phyloP scores from a whole-genome alignment of 495 filamentous ascomycete species.

The Penicillium crystallinum region DNA sequence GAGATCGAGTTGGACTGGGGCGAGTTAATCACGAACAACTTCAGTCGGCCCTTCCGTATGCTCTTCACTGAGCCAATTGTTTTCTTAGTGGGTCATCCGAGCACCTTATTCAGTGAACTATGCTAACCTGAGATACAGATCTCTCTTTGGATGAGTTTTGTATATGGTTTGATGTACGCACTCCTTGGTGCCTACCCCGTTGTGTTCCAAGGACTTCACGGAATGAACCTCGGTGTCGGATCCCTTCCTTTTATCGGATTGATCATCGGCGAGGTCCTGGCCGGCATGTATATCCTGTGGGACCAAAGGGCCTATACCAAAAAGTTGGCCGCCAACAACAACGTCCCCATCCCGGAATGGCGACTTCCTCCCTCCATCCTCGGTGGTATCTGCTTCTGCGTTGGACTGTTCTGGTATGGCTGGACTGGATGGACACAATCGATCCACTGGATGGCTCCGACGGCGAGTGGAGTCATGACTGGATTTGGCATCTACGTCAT shows the following conservation, averaged over 20 bases:
- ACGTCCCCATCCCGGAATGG: constrained; percentile 36
- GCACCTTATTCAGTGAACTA: background rate
- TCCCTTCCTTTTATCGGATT: constrained; percentile 37
- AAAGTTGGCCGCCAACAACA: constrained; percentile 28
- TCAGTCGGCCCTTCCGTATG: constrained; percentile 43
- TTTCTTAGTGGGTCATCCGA: constrained; percentile 8
- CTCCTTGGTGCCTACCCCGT: constrained; percentile 38
- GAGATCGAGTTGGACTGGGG: constrained; percentile 41
- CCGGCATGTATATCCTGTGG: constrained; percentile 20
- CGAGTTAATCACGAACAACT: constrained; percentile 37
- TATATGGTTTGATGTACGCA: constrained; percentile 42
- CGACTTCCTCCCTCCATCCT: constrained; percentile 41
- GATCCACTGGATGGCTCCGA: constrained; percentile 39
- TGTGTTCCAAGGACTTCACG: constrained; percentile 34
- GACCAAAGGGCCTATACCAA: constrained; percentile 26
- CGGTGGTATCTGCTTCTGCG: constrained; percentile 44
- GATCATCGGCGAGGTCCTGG: constrained; percentile 37
- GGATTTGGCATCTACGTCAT: constrained; percentile 35
- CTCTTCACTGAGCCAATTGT: constrained; percentile 42
- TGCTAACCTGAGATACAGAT: constrained; percentile 31
- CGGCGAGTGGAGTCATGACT: constrained; percentile 29
- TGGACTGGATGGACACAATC: constrained; percentile 33
- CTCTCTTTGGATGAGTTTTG: constrained; percentile 44
- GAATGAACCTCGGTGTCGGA: constrained; percentile 35
- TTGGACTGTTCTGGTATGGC: constrained; percentile 51